These are phyloP conservation scores for Taphrina pruni DNA, from an alignment of 1,139 yeast species.

Conservation along the genomic window DNA sequence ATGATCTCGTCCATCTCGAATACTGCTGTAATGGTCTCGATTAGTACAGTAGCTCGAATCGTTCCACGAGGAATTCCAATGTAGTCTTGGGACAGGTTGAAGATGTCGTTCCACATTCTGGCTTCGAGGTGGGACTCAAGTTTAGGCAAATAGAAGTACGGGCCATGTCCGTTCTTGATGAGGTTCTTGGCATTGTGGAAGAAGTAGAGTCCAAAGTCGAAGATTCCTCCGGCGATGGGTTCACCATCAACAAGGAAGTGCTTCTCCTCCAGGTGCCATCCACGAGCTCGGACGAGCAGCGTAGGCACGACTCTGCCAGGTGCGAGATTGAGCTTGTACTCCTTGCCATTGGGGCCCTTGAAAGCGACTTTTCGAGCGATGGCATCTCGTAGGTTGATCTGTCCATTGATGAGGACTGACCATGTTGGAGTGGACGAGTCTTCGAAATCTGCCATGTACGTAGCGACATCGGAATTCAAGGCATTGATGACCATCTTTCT, in stretches of 20 bases:
- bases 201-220: slow-evolving; percentile 79
- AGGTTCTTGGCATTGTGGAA: slow-evolving; percentile 72
- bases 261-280: slow-evolving; percentile 81
- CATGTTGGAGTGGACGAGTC: slow-evolving; percentile 89
- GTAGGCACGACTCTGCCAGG: slow-evolving; percentile 65
- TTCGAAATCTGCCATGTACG: slow-evolving; percentile 78
- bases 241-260: slow-evolving; percentile 77
- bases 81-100: slow-evolving; percentile 71
- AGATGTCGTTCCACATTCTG: slow-evolving; percentile 77
- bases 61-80: slow-evolving; percentile 71
- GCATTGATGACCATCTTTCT: slow-evolving; percentile 73
- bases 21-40: slow-evolving; percentile 77
- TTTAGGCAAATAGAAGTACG: slow-evolving; percentile 79
- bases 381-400: slow-evolving; percentile 89
- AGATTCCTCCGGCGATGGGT: slow-evolving; percentile 73
- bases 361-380: slow-evolving; percentile 55
- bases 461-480: slow-evolving; percentile 68
- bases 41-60: slow-evolving; percentile 76
- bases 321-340: slow-evolving; percentile 62
- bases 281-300: slow-evolving; percentile 81
- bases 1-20: slow-evolving; percentile 84
- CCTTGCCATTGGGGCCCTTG: slow-evolving; percentile 64
- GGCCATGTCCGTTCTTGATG: slow-evolving; percentile 68
- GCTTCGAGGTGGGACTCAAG: slow-evolving; percentile 83
- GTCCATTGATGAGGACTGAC: slow-evolving; percentile 85